Base-by-base conservation (phyloP, 805 yeast species). In the Danielia reshetovae region DNA sequence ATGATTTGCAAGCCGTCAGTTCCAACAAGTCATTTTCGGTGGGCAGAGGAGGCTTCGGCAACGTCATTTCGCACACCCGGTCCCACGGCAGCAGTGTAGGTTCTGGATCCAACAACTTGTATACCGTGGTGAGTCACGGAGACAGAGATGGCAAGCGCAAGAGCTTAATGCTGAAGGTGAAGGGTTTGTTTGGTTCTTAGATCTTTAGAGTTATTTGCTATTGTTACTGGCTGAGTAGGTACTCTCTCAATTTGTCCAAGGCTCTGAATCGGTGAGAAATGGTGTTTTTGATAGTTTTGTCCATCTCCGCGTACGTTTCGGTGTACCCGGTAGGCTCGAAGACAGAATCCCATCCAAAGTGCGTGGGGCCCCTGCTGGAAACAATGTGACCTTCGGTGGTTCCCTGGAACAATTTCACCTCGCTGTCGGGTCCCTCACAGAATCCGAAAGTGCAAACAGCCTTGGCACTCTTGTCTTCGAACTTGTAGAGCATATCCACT, bases 391-490 rank as follows among this genome's bases (percentile, higher is more conserved):
- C 99, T 9, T 74, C 68, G 1, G 95, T 84, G 29, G 76, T 60
- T 6, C 98, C 99, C 57, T 85, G 90, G 61, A 93, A 89, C 30
- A 87, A 65, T 43, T 72, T 58, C n/a, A 81, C 87, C 38, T 77
- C 81, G 27, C 66, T 38, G 5, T 79, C 95, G 2, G 94, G 85
- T 0, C 88, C 89, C 39, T 74, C 90, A 49, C 94, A 81, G 67
- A 75, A 93, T 1, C 95, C 98, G 54, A 90, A 86, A 0, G 97
- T 89, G 48, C 96, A 86, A 32, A 87, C 76, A 1, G 97, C 96
- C 40, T 77, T 73, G 5, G 96, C 98, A 3, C 78, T 60, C 55
- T 87, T 87, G 57, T 86, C 85, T 31, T 82, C 89, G 55, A 84
- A 93, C 24, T 85, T 85, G 40, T 65, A 77, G 26, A 94, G 66